Evolutionary conservation across 2,329 filamentous ascomycete species (phyloP).

Genomic region (Magnaporthales sp.): DNA sequence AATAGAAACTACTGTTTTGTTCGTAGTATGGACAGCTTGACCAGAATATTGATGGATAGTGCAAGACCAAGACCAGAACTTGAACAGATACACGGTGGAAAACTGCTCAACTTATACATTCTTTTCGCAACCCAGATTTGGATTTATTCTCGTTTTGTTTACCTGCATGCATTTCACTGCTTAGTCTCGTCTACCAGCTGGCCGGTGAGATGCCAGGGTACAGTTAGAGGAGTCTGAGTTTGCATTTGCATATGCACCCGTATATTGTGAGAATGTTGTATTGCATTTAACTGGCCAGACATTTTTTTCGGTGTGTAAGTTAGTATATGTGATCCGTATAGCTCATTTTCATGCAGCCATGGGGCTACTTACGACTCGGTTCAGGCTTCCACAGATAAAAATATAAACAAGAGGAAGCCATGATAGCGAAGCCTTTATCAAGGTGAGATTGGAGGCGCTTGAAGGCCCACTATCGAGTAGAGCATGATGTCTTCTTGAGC

Average conservation of each 20-base stretch:
- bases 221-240: not conserved
- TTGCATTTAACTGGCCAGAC: not conserved
- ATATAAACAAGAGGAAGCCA: not conserved
- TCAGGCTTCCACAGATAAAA: too few species aligned
- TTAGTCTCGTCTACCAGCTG: not conserved
- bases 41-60: not conserved
- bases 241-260: not conserved
- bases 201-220: not conserved
- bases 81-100: not conserved
- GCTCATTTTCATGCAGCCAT: too few species aligned
- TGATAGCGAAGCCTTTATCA: not conserved
- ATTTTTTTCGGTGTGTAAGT: not conserved
- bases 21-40: not conserved
- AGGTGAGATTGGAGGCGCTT: not conserved
- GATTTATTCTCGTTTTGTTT: not conserved
- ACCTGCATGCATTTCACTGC: not conserved
- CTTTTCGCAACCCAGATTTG: not conserved
- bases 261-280: not conserved
- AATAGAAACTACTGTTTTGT: not conserved
- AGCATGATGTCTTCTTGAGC: not conserved
- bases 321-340: too few species aligned
- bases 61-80: not conserved
- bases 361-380: not conserved
- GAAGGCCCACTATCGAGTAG: not conserved
- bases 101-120: not conserved